These are phyloP conservation scores for Punica granatum DNA, from an alignment of 345 rosid species.

Conservation along the genomic window DNA sequence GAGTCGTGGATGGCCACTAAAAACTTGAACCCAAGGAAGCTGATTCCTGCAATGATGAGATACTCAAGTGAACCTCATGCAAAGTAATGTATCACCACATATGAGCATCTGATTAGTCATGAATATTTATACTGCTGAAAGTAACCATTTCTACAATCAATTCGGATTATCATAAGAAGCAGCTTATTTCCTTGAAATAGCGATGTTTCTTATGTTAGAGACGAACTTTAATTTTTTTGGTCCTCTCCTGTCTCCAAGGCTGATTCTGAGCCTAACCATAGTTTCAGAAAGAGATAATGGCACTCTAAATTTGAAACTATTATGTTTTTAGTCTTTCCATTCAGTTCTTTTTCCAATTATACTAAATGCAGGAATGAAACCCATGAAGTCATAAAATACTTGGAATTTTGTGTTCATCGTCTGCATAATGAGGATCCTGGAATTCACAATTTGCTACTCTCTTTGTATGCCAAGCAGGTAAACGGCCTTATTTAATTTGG, in stretches of 20 bases:
- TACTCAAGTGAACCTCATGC: slow-evolving; percentile 99
- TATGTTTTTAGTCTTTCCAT: neutral
- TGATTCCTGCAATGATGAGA: slow-evolving; percentile 99
- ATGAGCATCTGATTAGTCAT: neutral
- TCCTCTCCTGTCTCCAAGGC: neutral
- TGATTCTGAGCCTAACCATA: neutral
- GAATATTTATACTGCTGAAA: neutral
- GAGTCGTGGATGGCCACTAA: slow-evolving; percentile 95
- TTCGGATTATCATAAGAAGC: neutral
- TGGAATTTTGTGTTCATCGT: slow-evolving; percentile 86
- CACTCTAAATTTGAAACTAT: neutral
- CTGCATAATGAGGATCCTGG: slow-evolving; percentile 97
- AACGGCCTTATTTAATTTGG: neutral
- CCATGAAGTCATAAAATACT: slow-evolving; percentile 92
- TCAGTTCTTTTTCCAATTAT: neutral
- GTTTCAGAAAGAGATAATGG: neutral
- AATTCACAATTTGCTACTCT: slow-evolving; percentile 87
- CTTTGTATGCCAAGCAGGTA: slow-evolving; percentile 97
- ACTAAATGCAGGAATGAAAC: slow-evolving; percentile 82
- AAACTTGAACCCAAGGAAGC: slow-evolving; percentile 82
- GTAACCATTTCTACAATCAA: neutral
- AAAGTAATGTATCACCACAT: slow-evolving; percentile 43
- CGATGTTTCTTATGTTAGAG: neutral
- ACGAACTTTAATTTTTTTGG: neutral
- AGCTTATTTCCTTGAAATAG: neutral